Conservation (phyloP, 139 green algal genomes). For the Spirogloea muscicola region DNA sequence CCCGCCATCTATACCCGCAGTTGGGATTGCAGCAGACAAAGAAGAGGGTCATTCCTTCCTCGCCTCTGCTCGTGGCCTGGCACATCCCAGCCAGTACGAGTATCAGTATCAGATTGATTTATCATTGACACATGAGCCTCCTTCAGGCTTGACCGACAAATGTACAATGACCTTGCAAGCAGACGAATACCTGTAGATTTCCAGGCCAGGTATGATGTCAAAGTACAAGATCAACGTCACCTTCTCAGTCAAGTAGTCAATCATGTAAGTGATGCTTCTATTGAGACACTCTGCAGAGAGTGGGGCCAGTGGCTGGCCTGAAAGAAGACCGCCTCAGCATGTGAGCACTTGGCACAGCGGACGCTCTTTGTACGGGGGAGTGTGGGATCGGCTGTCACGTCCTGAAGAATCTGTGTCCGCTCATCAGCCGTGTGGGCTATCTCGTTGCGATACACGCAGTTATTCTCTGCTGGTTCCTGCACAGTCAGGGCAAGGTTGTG, state of each 20-base stretch:
- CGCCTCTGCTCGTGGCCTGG: conserved; percentile 38
- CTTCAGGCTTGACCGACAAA: background rate
- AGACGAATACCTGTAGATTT: background rate
- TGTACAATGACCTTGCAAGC: background rate
- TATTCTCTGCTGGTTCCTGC: conserved; percentile 39
- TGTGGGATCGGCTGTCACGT: conserved; percentile 50
- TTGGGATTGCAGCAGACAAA: conserved; percentile 52
- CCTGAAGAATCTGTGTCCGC: conserved; percentile 47
- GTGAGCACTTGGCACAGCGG: conserved; percentile 39
- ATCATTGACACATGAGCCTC: background rate
- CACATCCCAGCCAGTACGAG: too few relatives aligned
- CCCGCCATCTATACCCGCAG: conserved; percentile 46
- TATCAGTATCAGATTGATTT: too few relatives aligned
- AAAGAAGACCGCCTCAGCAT: conserved; percentile 52
- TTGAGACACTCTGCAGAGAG: too few relatives aligned
- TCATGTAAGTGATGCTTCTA: too few relatives aligned
- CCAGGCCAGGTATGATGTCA: too few relatives aligned
- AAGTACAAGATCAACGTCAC: too few relatives aligned
- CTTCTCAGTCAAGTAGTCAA: too few relatives aligned
- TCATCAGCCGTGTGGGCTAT: conserved; percentile 49
- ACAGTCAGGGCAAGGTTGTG: too few relatives aligned
- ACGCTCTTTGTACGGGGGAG: conserved; percentile 48
- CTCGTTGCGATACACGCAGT: conserved; percentile 51
- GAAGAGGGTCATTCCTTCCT: conserved; percentile 52
- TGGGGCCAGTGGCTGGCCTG: conserved; percentile 35